Evolutionary conservation across 768 basidiomycete genomes (phyloP), one percentile per base, ranked within the genome.

Genomic region (Russula emetica): DNA sequence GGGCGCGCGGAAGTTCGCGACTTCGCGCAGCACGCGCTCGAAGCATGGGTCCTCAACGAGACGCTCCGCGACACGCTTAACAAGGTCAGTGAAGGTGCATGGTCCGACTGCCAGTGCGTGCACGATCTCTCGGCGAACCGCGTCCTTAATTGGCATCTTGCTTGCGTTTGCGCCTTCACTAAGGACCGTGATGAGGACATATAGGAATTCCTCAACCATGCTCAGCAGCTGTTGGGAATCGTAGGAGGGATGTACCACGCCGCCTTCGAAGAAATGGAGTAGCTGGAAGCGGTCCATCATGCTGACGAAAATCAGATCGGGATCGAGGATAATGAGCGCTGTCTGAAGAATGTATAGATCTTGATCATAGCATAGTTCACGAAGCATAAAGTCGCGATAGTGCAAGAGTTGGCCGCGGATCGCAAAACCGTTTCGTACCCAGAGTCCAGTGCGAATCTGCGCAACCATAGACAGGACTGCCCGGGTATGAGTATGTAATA

Each of bases 341-440:
- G 87, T 85, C 75, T 98, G 95, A 3, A 98, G 81, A 64, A 96
- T 83, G 78, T 87, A 94, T 20, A 97, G 79, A 68, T 94, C 97
- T 73, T 98, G 94, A 73, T 99, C 97, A 72, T 96, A 95, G 70
- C 96, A 97, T 7, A 94, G 81, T 73, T 99, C 97, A 22, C 96
- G 88, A 28, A 98, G 84, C 83, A 91, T 89, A 74, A 93, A 94
- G 72, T 98, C 96, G 30, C 94, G 88, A 73, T 99, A 99, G 72
- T 98, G 96, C 58, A 95, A 82, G 5, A 94, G 80, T 73, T 98
- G 97, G 0, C 94, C 94, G 1, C 96, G 88, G 69, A 98, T 95
- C 18, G 90, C 90, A 71, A 94, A 92, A 4, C 97, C 97, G 69
- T 99, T 99, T 59, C 96, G 89, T 9, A 97, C 95, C 97, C 97